Conservation (phyloP, 2,329 filamentous ascomycete genomes). For the Aspergillus sp. region DNA sequence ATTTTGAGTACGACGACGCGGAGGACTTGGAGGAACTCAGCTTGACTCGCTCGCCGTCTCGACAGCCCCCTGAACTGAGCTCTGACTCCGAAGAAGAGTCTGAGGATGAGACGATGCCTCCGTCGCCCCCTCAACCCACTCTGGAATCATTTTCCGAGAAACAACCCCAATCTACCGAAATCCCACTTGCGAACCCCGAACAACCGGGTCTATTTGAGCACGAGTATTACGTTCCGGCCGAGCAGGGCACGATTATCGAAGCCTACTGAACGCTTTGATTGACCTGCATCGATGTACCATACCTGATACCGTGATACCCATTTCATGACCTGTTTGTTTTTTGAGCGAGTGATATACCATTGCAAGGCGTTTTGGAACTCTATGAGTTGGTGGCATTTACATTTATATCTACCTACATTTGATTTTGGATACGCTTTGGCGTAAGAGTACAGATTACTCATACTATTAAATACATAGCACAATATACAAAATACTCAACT, state of each 20-base stretch:
- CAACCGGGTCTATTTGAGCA: slow-evolving; percentile 43
- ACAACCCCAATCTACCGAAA: slow-evolving; percentile 42
- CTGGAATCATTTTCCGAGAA: slow-evolving; percentile 60
- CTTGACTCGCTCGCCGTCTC: slow-evolving; percentile 65
- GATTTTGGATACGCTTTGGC: too few species aligned
- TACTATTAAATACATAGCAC: too few species aligned
- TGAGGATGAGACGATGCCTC: slow-evolving; percentile 69
- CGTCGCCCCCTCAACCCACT: slow-evolving; percentile 56
- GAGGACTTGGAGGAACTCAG: slow-evolving; percentile 59
- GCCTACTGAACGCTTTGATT: slow-evolving; percentile 37
- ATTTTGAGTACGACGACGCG: slow-evolving; percentile 52
- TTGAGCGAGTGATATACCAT: background rate
- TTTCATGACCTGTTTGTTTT: slow-evolving; percentile 2
- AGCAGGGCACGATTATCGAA: slow-evolving; percentile 43
- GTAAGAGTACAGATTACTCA: too few species aligned
- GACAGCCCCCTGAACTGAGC: slow-evolving; percentile 65
- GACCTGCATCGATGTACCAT: slow-evolving; percentile 10
- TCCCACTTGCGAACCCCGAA: slow-evolving; percentile 30
- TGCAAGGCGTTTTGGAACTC: background rate
- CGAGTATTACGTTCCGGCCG: slow-evolving; percentile 44
- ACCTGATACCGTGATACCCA: slow-evolving; percentile 12
- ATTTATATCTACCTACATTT: background rate
- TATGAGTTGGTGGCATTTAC: background rate
- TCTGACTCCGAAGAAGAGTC: slow-evolving; percentile 61
- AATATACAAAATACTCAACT: too few species aligned